Evolutionary conservation across 345 rosid genomes (phyloP).

Genomic region (Streptanthus diversifolius): DNA sequence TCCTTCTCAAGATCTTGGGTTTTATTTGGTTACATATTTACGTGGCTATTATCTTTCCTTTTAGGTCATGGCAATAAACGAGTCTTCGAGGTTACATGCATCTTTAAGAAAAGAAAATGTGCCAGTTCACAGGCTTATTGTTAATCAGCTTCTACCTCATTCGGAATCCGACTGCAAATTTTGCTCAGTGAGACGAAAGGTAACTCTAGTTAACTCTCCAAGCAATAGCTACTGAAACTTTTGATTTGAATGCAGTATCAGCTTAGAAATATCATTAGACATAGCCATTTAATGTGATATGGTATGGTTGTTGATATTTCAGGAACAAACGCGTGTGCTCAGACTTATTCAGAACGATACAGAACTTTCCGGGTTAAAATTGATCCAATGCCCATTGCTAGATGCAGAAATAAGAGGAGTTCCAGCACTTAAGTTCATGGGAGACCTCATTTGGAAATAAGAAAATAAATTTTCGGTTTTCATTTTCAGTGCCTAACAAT

Average conservation of each 20-base stretch:
- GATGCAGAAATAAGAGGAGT: constrained; percentile 81
- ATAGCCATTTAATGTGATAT: constrained; percentile 2
- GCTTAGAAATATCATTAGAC: background rate
- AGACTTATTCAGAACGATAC: constrained; percentile 48
- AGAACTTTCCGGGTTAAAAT: constrained; percentile 50
- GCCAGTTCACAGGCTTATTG: constrained; percentile 59
- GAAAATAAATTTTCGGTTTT: background rate
- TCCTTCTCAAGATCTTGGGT: background rate
- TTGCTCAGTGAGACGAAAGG: constrained; percentile 66
- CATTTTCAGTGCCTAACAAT: background rate
- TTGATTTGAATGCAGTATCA: background rate
- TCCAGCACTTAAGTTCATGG: constrained; percentile 77
- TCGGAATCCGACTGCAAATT: constrained; percentile 64
- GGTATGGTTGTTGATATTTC: constrained; percentile 30
- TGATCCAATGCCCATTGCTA: constrained; percentile 51
- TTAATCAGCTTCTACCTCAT: constrained; percentile 66
- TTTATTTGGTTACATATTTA: constrained; percentile 2
- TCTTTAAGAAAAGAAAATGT: constrained; percentile 66
- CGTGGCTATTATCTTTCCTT: constrained; percentile 1
- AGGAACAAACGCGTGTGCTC: constrained; percentile 64
- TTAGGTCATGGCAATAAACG: constrained; percentile 71
- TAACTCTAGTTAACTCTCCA: constrained; percentile 20
- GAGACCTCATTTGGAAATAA: constrained; percentile 17
- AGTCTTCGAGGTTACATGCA: constrained; percentile 66
- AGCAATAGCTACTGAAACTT: constrained; percentile 10